These are phyloP conservation scores for Coemansia sp. DNA, from an alignment of 192 early-diverging fungal species.

Conservation along the genomic window DNA sequence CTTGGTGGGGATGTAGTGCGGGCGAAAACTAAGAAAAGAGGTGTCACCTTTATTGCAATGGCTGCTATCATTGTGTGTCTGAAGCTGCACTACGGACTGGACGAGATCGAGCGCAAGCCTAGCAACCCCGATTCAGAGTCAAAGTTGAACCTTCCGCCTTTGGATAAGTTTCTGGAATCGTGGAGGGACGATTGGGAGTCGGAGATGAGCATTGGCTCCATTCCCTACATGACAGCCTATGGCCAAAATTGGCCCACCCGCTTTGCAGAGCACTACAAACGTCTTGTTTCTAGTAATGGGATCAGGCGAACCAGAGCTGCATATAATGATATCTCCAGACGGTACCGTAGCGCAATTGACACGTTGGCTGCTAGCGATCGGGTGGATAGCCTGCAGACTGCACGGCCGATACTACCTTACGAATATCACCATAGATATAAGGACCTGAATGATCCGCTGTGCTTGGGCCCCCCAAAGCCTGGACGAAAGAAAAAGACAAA, in stretches of 20 bases:
- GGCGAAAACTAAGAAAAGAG: not conserved
- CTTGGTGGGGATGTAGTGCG: not conserved
- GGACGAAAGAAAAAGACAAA: not conserved
- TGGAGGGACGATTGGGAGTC: conserved; percentile 42
- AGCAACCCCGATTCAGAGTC: not conserved
- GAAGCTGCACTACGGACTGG: conserved; percentile 51
- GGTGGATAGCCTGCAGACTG: conserved; percentile 10
- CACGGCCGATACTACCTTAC: conserved; percentile 15
- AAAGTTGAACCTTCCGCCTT: conserved; percentile 24
- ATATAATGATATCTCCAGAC: conserved; percentile 19
- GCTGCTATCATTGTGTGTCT: conserved; percentile 36
- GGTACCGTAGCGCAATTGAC: conserved; percentile 24
- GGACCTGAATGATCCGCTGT: not conserved
- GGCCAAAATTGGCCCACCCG: conserved; percentile 23
- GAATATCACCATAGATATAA: conserved; percentile 11
- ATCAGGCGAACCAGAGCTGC: conserved; percentile 1
- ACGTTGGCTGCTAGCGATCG: conserved; percentile 3
- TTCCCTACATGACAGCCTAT: conserved; percentile 27
- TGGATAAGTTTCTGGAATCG: conserved; percentile 29
- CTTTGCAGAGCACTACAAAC: conserved; percentile 35
- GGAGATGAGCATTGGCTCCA: conserved; percentile 28
- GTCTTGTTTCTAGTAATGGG: conserved; percentile 9
- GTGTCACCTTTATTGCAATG: conserved; percentile 6
- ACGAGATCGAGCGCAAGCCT: conserved; percentile 43
- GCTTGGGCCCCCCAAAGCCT: not conserved